Evolutionary conservation across 352 stramenopile species (phyloP), one percentile per base, ranked within the genome.

Genomic region (Globisporangium polare): DNA sequence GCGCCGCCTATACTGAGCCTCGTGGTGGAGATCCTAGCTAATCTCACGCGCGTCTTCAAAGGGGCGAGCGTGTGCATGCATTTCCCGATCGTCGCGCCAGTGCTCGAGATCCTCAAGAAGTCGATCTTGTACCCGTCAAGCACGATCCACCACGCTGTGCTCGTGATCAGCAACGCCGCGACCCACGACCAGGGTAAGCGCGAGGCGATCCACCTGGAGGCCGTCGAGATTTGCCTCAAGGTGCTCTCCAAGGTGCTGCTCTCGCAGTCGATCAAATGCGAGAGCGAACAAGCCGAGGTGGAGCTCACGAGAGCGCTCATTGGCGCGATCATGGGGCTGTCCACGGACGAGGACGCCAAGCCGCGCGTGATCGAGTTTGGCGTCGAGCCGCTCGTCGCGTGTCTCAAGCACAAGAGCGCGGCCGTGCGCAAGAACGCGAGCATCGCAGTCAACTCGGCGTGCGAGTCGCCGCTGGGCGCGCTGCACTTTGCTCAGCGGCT

Each of bases 291-390:
- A 17, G 77, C 88, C 22, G 68, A 78, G 9, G 46, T 69, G 12
- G 80, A 93, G 47, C 65, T 93, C 35, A 78, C 71, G 18, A 78
- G 78, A 12, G 78, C 75, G 17, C 53, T 90, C 7, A 67, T 84
- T 13, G 62, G 74, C 15, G 75, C 81, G 2, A 64, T 91, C 53
- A 90, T 93, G 84, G 68, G 69, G n/a, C 64, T 93, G 5, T 86
- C 81, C 2, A 89, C 80, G 0, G 73, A 70, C 5, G 81, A 93
- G 55, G 73, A 80, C 20, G 83, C 83, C 51, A 93, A 91, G 58
- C 68, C 80, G 22, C 74, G 73, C 7, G 68, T 93, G 42, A 68
- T 93, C 60, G 78, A 89, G 60, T 84, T 83, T 39, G 83, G 78
- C n/a, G 77, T 90, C 49, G 76, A 89, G 57, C 78, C 79, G 39